Evolutionary conservation across 2,329 filamentous ascomycete genomes (phyloP).

Genomic region (Didymella pinodella): DNA sequence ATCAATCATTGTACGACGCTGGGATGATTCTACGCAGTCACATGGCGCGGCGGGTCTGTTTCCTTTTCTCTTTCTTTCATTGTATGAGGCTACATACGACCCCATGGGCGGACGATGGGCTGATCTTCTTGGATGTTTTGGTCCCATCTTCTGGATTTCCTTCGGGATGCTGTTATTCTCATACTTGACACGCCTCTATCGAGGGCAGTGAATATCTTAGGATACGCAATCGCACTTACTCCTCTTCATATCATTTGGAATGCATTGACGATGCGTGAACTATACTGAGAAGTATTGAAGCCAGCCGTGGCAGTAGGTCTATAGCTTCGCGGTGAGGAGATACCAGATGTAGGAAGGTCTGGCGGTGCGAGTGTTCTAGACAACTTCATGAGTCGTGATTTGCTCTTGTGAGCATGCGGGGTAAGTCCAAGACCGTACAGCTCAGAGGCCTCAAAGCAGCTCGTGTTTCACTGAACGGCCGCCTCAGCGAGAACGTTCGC

Average conservation of each 20-base stretch:
- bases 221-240: slow-evolving; percentile 46
- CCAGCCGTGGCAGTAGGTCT: background rate
- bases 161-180: slow-evolving; percentile 34
- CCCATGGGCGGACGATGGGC: slow-evolving; percentile 29
- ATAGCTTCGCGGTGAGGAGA: background rate
- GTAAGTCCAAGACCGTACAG: background rate
- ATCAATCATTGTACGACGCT: slow-evolving; percentile 51
- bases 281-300: background rate
- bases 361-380: slow-evolving; percentile 7
- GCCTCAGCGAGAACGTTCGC: background rate
- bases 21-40: slow-evolving; percentile 51
- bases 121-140: slow-evolving; percentile 44
- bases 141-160: slow-evolving; percentile 30
- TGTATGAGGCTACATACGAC: slow-evolving; percentile 46
- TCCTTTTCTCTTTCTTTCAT: slow-evolving; percentile 32
- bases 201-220: slow-evolving; percentile 49
- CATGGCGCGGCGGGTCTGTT: slow-evolving; percentile 40
- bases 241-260: slow-evolving; percentile 16
- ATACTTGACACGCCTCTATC: slow-evolving; percentile 47
- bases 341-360: slow-evolving; percentile 9
- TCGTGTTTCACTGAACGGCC: background rate
- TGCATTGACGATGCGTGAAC: background rate
- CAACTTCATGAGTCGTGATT: slow-evolving; percentile 5
- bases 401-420: slow-evolving; percentile 18
- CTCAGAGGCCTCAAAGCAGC: background rate